Evolutionary conservation across 805 yeast genomes (phyloP).

Genomic region (Pichia exigua): DNA sequence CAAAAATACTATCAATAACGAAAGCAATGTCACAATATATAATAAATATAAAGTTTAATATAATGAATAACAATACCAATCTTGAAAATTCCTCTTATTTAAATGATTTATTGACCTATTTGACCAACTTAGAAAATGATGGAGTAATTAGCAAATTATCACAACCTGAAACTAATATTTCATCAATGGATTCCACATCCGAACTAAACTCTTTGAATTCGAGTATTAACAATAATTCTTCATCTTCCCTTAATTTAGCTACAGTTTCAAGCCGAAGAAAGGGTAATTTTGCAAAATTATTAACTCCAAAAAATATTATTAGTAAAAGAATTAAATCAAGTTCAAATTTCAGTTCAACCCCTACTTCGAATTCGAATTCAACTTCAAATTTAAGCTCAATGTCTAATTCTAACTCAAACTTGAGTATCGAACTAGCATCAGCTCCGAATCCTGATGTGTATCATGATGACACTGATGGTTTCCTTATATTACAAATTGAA

Average conservation of each 20-base stretch:
- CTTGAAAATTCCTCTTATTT: not conserved
- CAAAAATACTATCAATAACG: not conserved
- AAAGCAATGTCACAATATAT: not conserved
- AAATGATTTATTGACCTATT: not conserved
- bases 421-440: not conserved
- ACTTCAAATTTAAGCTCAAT: not conserved
- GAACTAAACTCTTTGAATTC: not conserved
- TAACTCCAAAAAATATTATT: not conserved
- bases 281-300: not conserved
- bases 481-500: conserved; percentile 66
- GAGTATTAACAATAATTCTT: not conserved
- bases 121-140: not conserved
- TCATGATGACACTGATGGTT: conserved; percentile 40
- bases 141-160: not conserved
- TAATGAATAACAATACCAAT: not conserved
- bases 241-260: not conserved
- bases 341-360: not conserved
- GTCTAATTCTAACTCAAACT: not conserved
- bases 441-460: not conserved
- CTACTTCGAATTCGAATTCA: not conserved
- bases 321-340: not conserved
- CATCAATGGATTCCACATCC: not conserved
- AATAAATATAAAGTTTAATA: not conserved
- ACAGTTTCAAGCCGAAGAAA: not conserved
- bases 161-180: not conserved